These are phyloP conservation scores for Syncephalastrum racemosum DNA, from an alignment of 371 early-diverging fungal species.

Conservation along the genomic window DNA sequence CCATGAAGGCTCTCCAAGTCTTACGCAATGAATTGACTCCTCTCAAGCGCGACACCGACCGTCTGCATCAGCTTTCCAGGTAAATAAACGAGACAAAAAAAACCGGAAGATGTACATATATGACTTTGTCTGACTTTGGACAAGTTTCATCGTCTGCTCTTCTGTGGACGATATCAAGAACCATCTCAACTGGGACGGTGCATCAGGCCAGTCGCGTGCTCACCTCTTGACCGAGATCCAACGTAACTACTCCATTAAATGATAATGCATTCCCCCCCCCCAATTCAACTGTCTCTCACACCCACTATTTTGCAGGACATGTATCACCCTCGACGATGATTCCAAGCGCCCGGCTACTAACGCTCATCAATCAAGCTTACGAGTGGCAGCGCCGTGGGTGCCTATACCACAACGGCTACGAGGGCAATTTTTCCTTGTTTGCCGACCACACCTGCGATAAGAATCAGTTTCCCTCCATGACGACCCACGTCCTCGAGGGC, in stretches of 20 bases:
- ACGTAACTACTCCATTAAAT: conserved; percentile 34
- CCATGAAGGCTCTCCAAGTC: conserved; percentile 66
- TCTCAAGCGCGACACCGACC: conserved; percentile 58
- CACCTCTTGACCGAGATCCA: conserved; percentile 67
- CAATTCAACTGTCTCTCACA: too few relatives aligned
- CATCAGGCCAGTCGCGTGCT: conserved; percentile 30
- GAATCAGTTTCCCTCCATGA: conserved; percentile 39
- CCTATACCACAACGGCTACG: conserved; percentile 78
- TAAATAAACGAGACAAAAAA: conserved; percentile 6
- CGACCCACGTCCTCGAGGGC: conserved; percentile 66
- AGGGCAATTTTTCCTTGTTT: conserved; percentile 62
- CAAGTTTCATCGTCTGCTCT: conserved; percentile 66
- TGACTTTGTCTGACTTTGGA: not conserved
- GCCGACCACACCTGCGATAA: conserved; percentile 78
- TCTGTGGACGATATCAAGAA: conserved; percentile 58
- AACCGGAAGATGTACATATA: too few relatives aligned
- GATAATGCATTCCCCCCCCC: too few relatives aligned
- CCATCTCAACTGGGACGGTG: conserved; percentile 82
- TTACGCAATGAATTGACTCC: conserved; percentile 79
- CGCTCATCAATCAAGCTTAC: conserved; percentile 81
- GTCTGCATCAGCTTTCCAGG: conserved; percentile 53
- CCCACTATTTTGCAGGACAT: conserved; percentile 42
- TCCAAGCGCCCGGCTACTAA: conserved; percentile 77
- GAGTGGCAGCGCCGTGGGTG: conserved; percentile 76
- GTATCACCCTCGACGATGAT: conserved; percentile 86